phyloP scores from a whole-genome alignment of 768 basidiomycete genomes.

The Naganishia onofrii region DNA sequence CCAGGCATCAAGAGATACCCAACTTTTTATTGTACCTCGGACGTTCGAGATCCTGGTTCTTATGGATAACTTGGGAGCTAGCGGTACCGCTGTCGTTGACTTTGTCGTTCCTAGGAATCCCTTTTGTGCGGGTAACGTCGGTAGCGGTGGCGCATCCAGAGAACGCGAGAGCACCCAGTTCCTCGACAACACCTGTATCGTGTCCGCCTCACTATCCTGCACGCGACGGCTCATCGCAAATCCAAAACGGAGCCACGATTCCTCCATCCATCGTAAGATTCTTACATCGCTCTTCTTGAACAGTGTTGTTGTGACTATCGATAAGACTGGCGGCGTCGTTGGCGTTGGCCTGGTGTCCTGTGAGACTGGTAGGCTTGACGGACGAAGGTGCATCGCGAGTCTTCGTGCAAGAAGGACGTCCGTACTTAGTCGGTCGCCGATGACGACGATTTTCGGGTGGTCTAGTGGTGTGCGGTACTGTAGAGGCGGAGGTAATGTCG shows the following conservation, averaged over 20 bases:
- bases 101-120: not conserved
- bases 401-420: constrained; percentile 83
- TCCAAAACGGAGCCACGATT: constrained; percentile 33
- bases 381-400: constrained; percentile 34
- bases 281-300: constrained; percentile 46
- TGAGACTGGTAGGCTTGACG: not conserved
- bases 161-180: not conserved
- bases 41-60: not conserved
- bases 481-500: not conserved
- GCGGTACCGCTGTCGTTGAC: not conserved
- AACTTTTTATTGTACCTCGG: not conserved
- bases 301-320: constrained; percentile 48
- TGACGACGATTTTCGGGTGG: constrained; percentile 64
- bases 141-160: not conserved
- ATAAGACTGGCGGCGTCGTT: constrained; percentile 36
- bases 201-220: not conserved
- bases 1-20: not conserved
- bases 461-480: constrained; percentile 7
- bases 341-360: not conserved
- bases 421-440: constrained; percentile 90
- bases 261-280: constrained; percentile 47
- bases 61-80: not conserved
- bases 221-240: not conserved
- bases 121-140: not conserved
- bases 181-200: not conserved